A percentile compares a stretch with the other conserved stretches of the same genome.
Conservation (phyloP, 768 basidiomycete genomes). For the Amanita muscaria region DNA sequence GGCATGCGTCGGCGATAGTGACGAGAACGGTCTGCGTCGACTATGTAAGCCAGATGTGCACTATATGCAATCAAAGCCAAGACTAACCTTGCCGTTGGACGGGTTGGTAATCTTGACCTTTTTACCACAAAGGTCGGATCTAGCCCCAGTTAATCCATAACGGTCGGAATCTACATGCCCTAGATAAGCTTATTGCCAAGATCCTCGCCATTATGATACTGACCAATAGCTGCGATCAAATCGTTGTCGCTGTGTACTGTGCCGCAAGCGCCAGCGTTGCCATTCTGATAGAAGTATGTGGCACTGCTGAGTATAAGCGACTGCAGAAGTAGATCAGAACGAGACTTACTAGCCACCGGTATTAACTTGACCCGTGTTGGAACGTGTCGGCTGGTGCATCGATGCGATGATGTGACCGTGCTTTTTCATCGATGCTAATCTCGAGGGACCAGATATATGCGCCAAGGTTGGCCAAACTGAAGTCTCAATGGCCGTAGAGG, state of each 20-base stretch:
- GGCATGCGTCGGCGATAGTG: constrained; percentile 73
- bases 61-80: constrained; percentile 1
- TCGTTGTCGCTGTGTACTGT: constrained; percentile 43
- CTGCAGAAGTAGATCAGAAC: background rate
- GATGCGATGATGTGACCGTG: background rate
- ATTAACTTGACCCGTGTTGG: constrained; percentile 13
- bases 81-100: constrained; percentile 38
- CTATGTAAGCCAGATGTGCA: constrained; percentile 1
- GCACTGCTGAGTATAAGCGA: constrained; percentile 29
- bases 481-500: constrained; percentile 8
- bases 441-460: background rate
- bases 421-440: constrained; percentile 2
- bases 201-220: constrained; percentile 13
- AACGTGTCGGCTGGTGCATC: background rate
- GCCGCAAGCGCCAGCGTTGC: constrained; percentile 78
- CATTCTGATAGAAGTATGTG: constrained; percentile 65
- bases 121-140: constrained; percentile 57
- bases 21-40: constrained; percentile 39
- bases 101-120: constrained; percentile 57
- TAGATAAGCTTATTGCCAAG: background rate
- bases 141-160: constrained; percentile 38
- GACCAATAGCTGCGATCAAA: constrained; percentile 56
- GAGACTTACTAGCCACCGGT: constrained; percentile 38
- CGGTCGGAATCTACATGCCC: constrained; percentile 34
- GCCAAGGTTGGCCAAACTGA: constrained; percentile 3